Evolutionary conservation across 2,329 filamentous ascomycete genomes (phyloP), one percentile per base, ranked within the genome.

Genomic region (Fusarium lyarnte): DNA sequence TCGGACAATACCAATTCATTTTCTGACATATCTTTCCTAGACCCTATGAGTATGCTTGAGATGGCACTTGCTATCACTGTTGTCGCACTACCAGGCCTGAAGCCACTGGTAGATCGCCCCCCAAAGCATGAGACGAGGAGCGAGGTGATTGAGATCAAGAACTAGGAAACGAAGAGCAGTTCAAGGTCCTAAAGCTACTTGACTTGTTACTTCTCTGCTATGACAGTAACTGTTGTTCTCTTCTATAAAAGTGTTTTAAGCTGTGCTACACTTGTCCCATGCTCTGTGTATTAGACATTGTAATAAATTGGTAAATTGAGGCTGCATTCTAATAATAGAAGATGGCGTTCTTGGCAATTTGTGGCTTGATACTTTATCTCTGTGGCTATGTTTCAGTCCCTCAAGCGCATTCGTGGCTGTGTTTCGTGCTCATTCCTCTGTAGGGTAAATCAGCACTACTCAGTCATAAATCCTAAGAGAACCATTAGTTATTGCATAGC

Each of bases 41-140:
- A 75, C n/a, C 73, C 73, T 19, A 69, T 75, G 4, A 75, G 73
- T 8, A 75, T 75, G 71, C 27, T 75, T 7, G 73, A 75, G 33
- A 68, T 75, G 39, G 42, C 73, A 0, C 65, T 75, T 1, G 73
- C 73, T 3, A 72, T 68, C 13, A 70, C 57, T 13, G 73, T 75
- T 39, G 73, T 75, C 9, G 36, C 73, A 5, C 65, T 75, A 19
- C 73, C 73, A n/a, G 73, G 73, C 8, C 14, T 75, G 41, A 76
- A 72, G 51, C 63, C 73, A 10, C 68, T 75, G 13, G 31, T 75
- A 3, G 39, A 52, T 23, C 68, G 69, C 27, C 43, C 68, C 9
- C 38, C 49, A 1, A 57, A 62, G 54, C 55, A 58, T 25, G 69
- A 74, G 49, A 31, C 59, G 6, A 45, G 29, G 8, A 23, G 23